Evolutionary conservation across 2,329 filamentous ascomycete genomes (phyloP).

Genomic region (Botrytis elliptica): DNA sequence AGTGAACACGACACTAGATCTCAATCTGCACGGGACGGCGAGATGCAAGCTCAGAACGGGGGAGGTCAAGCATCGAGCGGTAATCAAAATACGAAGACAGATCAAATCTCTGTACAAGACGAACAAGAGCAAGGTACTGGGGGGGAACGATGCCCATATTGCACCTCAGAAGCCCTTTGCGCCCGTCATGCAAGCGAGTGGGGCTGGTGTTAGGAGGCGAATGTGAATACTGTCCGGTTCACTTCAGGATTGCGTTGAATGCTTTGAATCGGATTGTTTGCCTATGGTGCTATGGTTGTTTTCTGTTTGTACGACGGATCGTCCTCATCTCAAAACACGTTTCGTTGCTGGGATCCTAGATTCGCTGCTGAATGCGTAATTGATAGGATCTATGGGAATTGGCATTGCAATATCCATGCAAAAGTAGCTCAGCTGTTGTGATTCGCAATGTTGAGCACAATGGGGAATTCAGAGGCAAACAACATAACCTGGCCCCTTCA

Average conservation of each 20-base stretch:
- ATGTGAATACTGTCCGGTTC: background rate
- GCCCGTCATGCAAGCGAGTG: slow-evolving; percentile 10
- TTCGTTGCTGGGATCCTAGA: background rate
- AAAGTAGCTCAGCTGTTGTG: background rate
- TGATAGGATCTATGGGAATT: background rate
- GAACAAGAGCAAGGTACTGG: background rate
- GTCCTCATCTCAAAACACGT: background rate
- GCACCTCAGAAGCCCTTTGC: slow-evolving; percentile 5
- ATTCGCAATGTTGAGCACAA: background rate
- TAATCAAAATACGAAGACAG: background rate
- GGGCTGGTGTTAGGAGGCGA: background rate
- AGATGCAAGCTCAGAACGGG: background rate
- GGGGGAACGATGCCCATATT: background rate
- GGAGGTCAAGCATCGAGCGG: background rate
- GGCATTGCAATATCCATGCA: background rate
- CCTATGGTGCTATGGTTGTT: background rate
- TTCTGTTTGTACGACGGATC: background rate
- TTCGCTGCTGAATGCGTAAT: background rate
- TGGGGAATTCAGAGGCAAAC: background rate
- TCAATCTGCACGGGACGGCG: background rate
- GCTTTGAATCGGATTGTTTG: slow-evolving; percentile 1
- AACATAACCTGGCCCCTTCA: background rate
- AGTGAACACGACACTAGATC: background rate
- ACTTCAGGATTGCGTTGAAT: background rate
- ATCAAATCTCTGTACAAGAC: background rate